Evolutionary conservation across 257 asterid genomes (phyloP), one percentile per base, ranked within the genome.

Genomic region (Solanum tarijense): DNA sequence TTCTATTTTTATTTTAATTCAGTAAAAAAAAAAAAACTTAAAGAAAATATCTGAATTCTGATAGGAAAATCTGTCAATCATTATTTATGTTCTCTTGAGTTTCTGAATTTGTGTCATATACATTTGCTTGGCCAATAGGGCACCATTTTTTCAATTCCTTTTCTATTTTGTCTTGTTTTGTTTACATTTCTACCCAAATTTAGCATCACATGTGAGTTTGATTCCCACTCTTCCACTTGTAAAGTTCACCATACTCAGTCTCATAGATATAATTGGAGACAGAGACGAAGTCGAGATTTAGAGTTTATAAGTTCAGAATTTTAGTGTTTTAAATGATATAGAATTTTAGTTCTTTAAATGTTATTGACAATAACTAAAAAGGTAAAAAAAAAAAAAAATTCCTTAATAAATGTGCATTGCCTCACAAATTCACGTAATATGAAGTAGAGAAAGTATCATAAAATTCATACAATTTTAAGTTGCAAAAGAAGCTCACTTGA

Each of bases 11-110:
- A 23, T 83, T 88, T 65, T 84, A 12, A 41, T 72, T 34, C n/a
- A 34, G 87, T 7, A n/a, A 62, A 34, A 62, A 62, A 12, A 13
- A 23, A 60, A 62, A 84, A 36, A n/a, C 16, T 20, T 58, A 13
- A 23, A n/a, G 8, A 6, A 84, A 84, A 84, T 38, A 48, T 84
- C 52, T 84, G 58, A 86, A 65, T 78, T 86, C 66, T 82, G 73
- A 21, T 60, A 65, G 31, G 62, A 73, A 55, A 82, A 65, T 89
- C 90, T 90, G 93, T 91, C 94, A 92, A 88, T 86, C 88, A 94
- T 93, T 93, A 89, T 91, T 88, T 89, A 75, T 90, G 87, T 27
- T 82, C 29, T 82, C 75, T 65, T 31, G 65, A 72, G n/a, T 52
- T 35, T 41, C 60, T 66, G 39, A 55, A 81, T 27, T 11, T 46